Percentiles rank a stretch among this genome's conserved stretches.
Conservation (phyloP, 108 stramenopile genomes). For the Mayamaea pseudoterrestris region DNA sequence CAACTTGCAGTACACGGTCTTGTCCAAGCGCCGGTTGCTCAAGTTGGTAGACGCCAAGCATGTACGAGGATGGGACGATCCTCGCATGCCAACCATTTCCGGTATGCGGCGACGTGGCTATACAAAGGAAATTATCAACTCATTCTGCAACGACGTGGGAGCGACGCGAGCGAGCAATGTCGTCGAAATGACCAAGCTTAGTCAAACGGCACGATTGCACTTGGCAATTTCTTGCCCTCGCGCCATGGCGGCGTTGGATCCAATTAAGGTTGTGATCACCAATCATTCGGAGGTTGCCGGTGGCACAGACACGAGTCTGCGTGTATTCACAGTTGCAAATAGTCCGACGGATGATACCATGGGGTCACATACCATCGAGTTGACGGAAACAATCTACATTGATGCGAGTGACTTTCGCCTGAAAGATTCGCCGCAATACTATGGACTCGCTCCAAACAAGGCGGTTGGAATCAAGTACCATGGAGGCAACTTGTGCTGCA, state of each 20-base stretch:
- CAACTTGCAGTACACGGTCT: constrained; percentile 88
- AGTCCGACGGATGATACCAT: constrained; percentile 71
- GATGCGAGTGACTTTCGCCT: constrained; percentile 83
- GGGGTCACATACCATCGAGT: constrained; percentile 71
- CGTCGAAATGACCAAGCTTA: constrained; percentile 81
- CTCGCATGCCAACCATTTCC: constrained; percentile 95
- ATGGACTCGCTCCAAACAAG: constrained; percentile 89
- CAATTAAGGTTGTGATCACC: constrained; percentile 67
- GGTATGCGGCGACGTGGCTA: constrained; percentile 94
- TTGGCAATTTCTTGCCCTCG: constrained; percentile 60
- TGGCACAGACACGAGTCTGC: constrained; percentile 23
- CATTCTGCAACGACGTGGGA: constrained; percentile 93
- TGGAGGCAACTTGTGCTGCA: constrained; percentile 70
- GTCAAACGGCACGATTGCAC: constrained; percentile 43
- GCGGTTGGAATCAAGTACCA: constrained; percentile 88
- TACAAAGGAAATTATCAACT: constrained; percentile 86
- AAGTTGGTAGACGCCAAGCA: constrained; percentile 73
- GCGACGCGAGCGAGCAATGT: constrained; percentile 88
- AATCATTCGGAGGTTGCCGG: constrained; percentile 44
- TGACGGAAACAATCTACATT: constrained; percentile 80
- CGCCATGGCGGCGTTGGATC: constrained; percentile 86
- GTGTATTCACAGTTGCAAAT: constrained; percentile 61
- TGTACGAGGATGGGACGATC: constrained; percentile 97
- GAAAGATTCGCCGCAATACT: constrained; percentile 74
- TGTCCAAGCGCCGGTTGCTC: constrained; percentile 92